A percentile compares a stretch with the other conserved stretches of the same genome.
These are phyloP conservation scores for Sungouiella thailandica DNA, from an alignment of 805 yeast genomes.

Conservation along the genomic window DNA sequence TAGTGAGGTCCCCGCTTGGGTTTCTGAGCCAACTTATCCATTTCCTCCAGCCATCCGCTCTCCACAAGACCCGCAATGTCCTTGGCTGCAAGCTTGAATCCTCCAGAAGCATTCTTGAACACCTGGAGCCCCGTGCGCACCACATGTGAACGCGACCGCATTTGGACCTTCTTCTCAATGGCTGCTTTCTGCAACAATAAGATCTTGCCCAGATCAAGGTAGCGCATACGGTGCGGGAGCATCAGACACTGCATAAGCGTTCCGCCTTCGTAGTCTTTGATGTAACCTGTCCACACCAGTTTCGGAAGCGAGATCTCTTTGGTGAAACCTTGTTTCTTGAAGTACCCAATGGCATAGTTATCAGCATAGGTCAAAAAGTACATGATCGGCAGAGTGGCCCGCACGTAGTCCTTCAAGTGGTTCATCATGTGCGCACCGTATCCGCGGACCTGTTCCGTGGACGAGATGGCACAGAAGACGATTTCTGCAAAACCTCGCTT, in stretches of 20 bases:
- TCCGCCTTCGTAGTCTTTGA: conserved; percentile 98
- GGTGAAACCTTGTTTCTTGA: conserved; percentile 97
- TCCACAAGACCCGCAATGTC: conserved; percentile 86
- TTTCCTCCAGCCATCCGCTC: conserved; percentile 97
- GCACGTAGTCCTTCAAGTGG: conserved; percentile 92
- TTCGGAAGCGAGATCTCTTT: conserved; percentile 87
- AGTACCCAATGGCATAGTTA: conserved; percentile 97
- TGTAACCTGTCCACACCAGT: conserved; percentile 95
- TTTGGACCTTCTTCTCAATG: conserved; percentile 74
- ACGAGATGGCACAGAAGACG: conserved; percentile 96
- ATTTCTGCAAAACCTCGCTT: conserved; percentile 92
- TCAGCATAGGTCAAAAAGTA: conserved; percentile 95
- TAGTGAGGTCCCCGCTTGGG: conserved; percentile 94
- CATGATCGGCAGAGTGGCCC: conserved; percentile 78
- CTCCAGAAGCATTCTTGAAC: conserved; percentile 62
- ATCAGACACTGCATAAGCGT: conserved; percentile 96
- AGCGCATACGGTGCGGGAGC: conserved; percentile 77
- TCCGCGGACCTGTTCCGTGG: conserved; percentile 97
- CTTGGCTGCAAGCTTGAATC: conserved; percentile 30
- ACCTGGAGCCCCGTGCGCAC: conserved; percentile 76
- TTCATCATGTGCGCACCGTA: conserved; percentile 99
- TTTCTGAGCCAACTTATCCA: conserved; percentile 93
- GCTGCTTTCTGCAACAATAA: conserved; percentile 88
- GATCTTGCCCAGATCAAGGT: conserved; percentile 83
- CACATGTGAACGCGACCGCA: conserved; percentile 71